Evolutionary conservation across 2,329 filamentous ascomycete species (phyloP), one percentile per base, ranked within the genome.

Genomic region (Pseudophaeomoniella oleicola): DNA sequence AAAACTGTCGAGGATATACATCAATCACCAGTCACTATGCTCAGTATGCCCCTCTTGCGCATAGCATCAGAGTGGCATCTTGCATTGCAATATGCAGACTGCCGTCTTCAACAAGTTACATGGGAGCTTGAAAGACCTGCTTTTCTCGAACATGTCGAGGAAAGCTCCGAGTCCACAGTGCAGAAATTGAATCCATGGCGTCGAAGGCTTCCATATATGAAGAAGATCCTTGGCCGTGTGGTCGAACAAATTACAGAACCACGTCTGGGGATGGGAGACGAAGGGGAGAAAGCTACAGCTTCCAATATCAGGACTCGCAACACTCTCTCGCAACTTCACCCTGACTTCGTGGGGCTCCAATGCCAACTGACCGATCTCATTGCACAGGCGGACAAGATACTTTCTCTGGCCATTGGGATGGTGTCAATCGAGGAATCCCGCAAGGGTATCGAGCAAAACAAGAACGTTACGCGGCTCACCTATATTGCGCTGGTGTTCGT

Each of bases 401-500:
- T n/a, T 37, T 22, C n/a, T 19, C n/a, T 37, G 19, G 17, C 22
- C 22, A 27, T 27, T n/a, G 22, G 22, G 9, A 14, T 32, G 5
- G 19, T 37, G 9, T 19, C 19, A 15, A 14, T 37, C 19, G 22
- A 13, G 12, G 27, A 37, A 10, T 13, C 14, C 14, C 35, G 22
- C 6, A 15, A 22, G 12, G 10, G 14, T 10, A 16, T 38, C 32
- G 29, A 13, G 9, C 27, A 38, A 22, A 36, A 30, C 10, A 14
- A 31, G 10, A 36, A 38, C 18, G 32, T 38, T 15, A 16, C 9
- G 6, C 36, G 36, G 5, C 32, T 38, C 12, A 38, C 36, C 5
- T 18, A 18, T 16, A 12, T 38, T 12, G 36, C 36, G 9, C 9
- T 38, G n/a, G 36, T 38, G 5, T 38, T 38, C 19, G 32, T 38